These are phyloP conservation scores for Saturnispora halmiae DNA, from an alignment of 805 yeast species.

Conservation along the genomic window DNA sequence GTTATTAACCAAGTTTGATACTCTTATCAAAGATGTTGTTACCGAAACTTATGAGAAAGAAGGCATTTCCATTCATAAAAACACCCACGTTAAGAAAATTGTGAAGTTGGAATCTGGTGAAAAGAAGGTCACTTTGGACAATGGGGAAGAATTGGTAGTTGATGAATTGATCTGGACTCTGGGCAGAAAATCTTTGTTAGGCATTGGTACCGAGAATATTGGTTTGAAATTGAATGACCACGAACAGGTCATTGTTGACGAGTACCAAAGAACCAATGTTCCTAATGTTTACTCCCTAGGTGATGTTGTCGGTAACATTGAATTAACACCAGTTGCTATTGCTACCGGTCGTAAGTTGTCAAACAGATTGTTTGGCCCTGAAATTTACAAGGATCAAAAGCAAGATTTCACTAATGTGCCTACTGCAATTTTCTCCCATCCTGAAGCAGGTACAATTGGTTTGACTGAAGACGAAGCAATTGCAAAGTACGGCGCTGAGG, in stretches of 20 bases:
- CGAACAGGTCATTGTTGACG: constrained; percentile 71
- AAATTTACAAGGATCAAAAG: constrained; percentile 57
- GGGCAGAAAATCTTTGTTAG: constrained; percentile 74
- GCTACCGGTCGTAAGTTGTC: constrained; percentile 95
- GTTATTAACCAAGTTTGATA: constrained; percentile 82
- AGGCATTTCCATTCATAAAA: constrained; percentile 76
- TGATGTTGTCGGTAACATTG: constrained; percentile 88
- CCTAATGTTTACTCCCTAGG: constrained; percentile 77
- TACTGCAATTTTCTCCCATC: constrained; percentile 95
- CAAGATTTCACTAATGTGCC: constrained; percentile 85
- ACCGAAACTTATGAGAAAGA: constrained; percentile 72
- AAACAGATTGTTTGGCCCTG: constrained; percentile 84
- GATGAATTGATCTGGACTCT: constrained; percentile 89
- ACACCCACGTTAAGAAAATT: constrained; percentile 41
- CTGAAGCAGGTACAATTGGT: constrained; percentile 95
- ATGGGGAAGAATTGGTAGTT: constrained; percentile 43
- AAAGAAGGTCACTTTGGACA: constrained; percentile 38
- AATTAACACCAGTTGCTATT: constrained; percentile 96
- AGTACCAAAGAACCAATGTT: constrained; percentile 74
- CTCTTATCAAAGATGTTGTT: constrained; percentile 64
- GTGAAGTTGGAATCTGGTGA: constrained; percentile 42
- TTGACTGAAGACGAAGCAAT: constrained; percentile 71
- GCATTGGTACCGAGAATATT: constrained; percentile 66
- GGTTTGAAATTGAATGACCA: constrained; percentile 55
- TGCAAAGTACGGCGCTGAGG: constrained; percentile 67